A percentile compares a stretch with the other conserved stretches of the same genome.
These are phyloP conservation scores for Acmispon strigosus DNA, from an alignment of 306 rosid species.

Conservation along the genomic window DNA sequence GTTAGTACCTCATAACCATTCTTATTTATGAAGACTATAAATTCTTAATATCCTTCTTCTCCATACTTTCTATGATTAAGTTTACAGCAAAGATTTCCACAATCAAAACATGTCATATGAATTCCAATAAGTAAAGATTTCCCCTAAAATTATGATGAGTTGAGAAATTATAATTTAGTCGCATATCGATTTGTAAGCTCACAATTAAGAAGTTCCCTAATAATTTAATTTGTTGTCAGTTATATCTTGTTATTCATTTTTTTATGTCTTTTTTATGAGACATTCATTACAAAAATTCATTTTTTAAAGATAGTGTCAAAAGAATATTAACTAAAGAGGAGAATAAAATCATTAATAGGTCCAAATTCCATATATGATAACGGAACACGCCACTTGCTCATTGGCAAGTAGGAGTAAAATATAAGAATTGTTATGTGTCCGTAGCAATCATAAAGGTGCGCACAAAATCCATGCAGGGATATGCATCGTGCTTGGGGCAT, in stretches of 20 bases:
- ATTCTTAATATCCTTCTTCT: no score
- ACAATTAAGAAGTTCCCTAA: no score
- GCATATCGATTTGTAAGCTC: no score
- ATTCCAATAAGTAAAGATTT: no score
- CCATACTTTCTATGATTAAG: no score
- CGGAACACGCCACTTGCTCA: slow-evolving; percentile 17
- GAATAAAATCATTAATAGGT: slow-evolving; percentile 28
- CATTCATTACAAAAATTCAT: neutral
- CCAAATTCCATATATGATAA: neutral
- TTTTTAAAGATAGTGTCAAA: neutral
- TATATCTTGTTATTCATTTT: neutral
- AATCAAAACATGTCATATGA: no score
- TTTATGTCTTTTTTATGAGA: neutral
- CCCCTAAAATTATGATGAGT: no score
- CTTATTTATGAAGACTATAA: no score
- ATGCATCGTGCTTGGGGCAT: neutral
- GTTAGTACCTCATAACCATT: no score
- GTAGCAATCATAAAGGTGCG: neutral
- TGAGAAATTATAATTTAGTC: no score
- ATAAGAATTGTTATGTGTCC: slow-evolving; percentile 8
- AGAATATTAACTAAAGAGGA: neutral
- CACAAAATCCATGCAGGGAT: slow-evolving; percentile 35
- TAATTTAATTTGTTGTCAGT: no score
- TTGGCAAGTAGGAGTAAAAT: neutral
- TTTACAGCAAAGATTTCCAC: no score